phyloP scores from a whole-genome alignment of 2,329 filamentous ascomycete genomes.

The Trichoderma aggressivum region DNA sequence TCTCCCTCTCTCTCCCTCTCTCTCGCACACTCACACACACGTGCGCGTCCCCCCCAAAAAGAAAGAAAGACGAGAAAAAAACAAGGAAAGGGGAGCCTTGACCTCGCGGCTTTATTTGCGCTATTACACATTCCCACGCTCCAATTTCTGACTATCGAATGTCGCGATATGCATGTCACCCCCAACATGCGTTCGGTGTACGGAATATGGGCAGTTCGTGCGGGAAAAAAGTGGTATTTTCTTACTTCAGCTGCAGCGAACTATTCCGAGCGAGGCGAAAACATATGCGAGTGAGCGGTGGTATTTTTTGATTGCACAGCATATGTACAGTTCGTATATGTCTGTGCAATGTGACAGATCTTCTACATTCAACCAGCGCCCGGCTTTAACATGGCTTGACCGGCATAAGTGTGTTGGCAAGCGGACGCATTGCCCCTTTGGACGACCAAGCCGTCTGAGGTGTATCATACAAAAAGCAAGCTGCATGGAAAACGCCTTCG shows the following conservation, averaged over 20 bases:
- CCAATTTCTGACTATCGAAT: conserved; percentile 5
- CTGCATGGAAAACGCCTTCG: conserved; percentile 4
- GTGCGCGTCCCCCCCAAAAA: not conserved
- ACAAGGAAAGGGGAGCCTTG: not conserved
- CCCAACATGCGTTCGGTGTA: conserved; percentile 1
- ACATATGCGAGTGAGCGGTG: not conserved
- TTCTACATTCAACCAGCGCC: not conserved
- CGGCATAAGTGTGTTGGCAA: conserved; percentile 16
- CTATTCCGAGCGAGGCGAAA: conserved; percentile 1
- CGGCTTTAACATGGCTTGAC: conserved; percentile 14
- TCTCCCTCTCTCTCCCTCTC: not conserved
- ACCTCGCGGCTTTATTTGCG: not conserved
- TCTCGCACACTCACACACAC: not conserved
- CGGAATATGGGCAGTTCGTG: not conserved
- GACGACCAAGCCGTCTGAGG: conserved; percentile 1
- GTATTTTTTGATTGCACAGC: conserved; percentile 14
- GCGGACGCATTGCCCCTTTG: conserved; percentile 15
- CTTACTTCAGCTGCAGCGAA: not conserved
- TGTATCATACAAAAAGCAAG: not conserved
- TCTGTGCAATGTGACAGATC: conserved; percentile 20
- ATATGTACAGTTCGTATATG: conserved; percentile 3
- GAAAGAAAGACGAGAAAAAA: not conserved
- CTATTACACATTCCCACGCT: not conserved
- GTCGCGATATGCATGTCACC: conserved; percentile 14
- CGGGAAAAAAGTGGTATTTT: not conserved